phyloP scores from a whole-genome alignment of 2,329 filamentous ascomycete genomes.

The Nothophaeocryptopus gaeumannii region DNA sequence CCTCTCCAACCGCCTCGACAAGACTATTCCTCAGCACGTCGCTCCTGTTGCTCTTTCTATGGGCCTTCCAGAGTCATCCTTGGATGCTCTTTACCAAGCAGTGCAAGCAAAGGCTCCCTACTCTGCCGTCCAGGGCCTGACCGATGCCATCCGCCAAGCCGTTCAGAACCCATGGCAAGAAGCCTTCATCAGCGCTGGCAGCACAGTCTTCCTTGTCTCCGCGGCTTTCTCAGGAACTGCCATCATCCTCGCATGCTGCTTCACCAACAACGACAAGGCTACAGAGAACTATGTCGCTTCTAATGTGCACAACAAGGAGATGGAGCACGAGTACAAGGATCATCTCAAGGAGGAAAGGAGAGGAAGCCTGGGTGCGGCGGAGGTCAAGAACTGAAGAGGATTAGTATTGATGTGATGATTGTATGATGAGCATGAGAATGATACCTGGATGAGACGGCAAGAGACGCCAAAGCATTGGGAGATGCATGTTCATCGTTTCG shows the following conservation, averaged over 20 bases:
- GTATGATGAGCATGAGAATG: too few species aligned
- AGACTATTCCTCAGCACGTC: slow-evolving; percentile 10
- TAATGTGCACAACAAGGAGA: neutral
- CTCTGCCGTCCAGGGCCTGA: neutral
- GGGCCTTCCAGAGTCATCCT: slow-evolving; percentile 12
- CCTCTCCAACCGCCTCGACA: slow-evolving; percentile 23
- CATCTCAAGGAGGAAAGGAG: neutral
- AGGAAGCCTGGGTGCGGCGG: neutral
- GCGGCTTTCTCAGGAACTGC: neutral
- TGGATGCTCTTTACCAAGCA: slow-evolving; percentile 5
- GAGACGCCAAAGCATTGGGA: too few species aligned
- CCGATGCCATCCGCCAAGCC: neutral
- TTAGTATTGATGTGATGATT: too few species aligned
- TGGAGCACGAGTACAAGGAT: slow-evolving; percentile 2
- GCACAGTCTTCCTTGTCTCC: slow-evolving; percentile 2
- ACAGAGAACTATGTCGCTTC: neutral
- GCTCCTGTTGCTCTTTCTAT: slow-evolving; percentile 7
- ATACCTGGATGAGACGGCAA: too few species aligned
- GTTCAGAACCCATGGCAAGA: slow-evolving; percentile 1
- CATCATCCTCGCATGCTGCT: slow-evolving; percentile 1
- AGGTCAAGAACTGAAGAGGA: too few species aligned
- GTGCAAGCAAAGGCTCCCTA: neutral
- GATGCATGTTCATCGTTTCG: too few species aligned
- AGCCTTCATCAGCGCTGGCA: neutral
- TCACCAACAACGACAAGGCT: slow-evolving; percentile 1